Evolutionary conservation across 352 stramenopile species (phyloP).

Genomic region (Phytophthora niederhauseri): DNA sequence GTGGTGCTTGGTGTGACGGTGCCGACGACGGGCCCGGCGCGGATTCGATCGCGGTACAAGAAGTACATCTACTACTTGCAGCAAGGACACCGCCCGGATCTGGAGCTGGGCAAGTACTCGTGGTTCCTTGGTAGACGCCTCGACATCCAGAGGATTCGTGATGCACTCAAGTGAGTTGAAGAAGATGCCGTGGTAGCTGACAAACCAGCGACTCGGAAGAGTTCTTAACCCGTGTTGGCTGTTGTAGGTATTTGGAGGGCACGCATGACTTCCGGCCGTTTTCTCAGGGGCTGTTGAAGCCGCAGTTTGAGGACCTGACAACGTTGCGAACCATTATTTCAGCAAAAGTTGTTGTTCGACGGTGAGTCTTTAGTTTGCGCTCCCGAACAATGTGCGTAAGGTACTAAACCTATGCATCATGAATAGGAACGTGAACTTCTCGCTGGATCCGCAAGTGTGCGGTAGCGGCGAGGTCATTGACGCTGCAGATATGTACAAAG

Average conservation of each 20-base stretch:
- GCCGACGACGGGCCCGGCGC: conserved; percentile 41
- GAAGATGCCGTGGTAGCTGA: background rate
- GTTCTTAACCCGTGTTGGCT: background rate
- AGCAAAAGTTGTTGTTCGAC: conserved; percentile 59
- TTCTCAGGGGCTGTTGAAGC: conserved; percentile 75
- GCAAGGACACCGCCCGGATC: conserved; percentile 72
- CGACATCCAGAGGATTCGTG: conserved; percentile 59
- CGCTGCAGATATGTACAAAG: conserved; percentile 35
- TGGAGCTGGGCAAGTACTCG: conserved; percentile 75
- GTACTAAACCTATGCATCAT: background rate
- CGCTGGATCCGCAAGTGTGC: conserved; percentile 58
- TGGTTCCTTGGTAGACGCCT: conserved; percentile 83
- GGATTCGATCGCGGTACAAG: conserved; percentile 85
- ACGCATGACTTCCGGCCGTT: conserved; percentile 84
- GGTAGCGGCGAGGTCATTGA: conserved; percentile 66
- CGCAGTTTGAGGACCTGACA: conserved; percentile 59
- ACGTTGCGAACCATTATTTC: conserved; percentile 77
- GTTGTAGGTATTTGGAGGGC: conserved; percentile 59
- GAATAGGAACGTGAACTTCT: conserved; percentile 73
- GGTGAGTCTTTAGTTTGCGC: conserved; percentile 32
- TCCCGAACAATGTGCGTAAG: background rate
- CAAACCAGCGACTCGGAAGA: too few relatives aligned
- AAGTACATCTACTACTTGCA: conserved; percentile 93
- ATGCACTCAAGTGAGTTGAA: conserved; percentile 60
- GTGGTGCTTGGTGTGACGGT: conserved; percentile 54